Evolutionary conservation across 805 yeast species (phyloP), one percentile per base, ranked within the genome.

Genomic region (Priceomyces fermenticarens): DNA sequence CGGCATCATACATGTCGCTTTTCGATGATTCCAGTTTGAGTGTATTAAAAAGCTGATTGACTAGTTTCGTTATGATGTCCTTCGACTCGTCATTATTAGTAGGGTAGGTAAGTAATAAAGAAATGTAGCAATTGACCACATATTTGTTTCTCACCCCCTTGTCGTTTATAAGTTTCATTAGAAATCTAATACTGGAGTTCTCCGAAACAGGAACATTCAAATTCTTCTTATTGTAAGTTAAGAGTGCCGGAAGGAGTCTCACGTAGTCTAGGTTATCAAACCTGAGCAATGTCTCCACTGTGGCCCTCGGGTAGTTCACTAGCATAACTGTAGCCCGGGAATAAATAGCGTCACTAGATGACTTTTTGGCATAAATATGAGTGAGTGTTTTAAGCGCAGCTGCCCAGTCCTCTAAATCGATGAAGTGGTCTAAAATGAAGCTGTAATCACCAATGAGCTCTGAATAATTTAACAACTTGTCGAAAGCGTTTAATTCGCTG

Each of bases 261-360:
- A 75, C 73, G 36, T 84, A 82, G 43, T 85, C 78, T 2, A 91
- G 47, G 27, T 57, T 59, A 16, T 51, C 42, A 15, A 82, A 57
- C 38, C 81, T 73, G 53, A 86, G 74, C 97, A 97, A 93, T 0
- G 86, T 72, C 38, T 83, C 84, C 2, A 87, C 79, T 0, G 96
- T 88, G 10, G 72, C 74, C 23, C 66, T 67, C 0, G 99, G 90
- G 10, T 75, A 63, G 50, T 86, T 85, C 2, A 80, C 67, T 38
- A 93, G 58, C 30, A 93, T 59, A 0, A 81, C 81, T 0, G 84
- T 80, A 0, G 97, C 73, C 44, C 81, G 80, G 45, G 77, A 75
- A 62, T 88, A 87, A 4, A 85, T 74, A 7, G 78, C 40, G 7
- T 51, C 56, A 13, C 50, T 51, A 4, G 54, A 47, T 10, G 63